phyloP scores from a whole-genome alignment of 495 filamentous ascomycete genomes.

The Podospora anserina region DNA sequence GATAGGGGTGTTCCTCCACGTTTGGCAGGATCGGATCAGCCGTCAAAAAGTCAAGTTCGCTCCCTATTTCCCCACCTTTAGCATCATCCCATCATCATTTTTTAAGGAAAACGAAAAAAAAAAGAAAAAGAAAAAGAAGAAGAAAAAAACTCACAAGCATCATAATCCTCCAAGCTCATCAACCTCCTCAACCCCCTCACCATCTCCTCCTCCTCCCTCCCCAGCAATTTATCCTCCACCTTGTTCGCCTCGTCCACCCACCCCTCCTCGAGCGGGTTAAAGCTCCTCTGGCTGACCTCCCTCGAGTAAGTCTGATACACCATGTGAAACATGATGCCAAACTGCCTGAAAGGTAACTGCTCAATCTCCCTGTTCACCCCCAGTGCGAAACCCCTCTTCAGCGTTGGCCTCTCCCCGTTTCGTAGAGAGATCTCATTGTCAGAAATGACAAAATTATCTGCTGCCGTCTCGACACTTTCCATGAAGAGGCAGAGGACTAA shows the following conservation, averaged over 20 bases:
- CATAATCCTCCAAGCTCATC: conserved; percentile 33
- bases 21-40: conserved; percentile 44
- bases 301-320: conserved; percentile 50
- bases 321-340: conserved; percentile 53
- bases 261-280: conserved; percentile 45
- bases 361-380: conserved; percentile 45
- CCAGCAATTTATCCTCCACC: conserved; percentile 23
- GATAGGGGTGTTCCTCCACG: conserved; percentile 42
- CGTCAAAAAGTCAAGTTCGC: conserved; percentile 47
- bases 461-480: conserved; percentile 48
- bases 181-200: conserved; percentile 41
- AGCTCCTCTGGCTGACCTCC: conserved; percentile 41
- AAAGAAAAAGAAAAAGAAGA: not conserved
- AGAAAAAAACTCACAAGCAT: conserved; percentile 33
- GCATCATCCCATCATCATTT: not conserved
- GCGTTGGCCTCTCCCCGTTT: conserved; percentile 27
- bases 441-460: conserved; percentile 48
- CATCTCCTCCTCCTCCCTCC: conserved; percentile 39
- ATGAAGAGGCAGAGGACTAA: conserved; percentile 52
- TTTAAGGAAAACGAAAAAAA: not conserved
- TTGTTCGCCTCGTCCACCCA: conserved; percentile 33
- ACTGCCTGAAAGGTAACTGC: conserved; percentile 51
- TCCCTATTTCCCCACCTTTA: conserved; percentile 33
- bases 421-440: conserved; percentile 47
- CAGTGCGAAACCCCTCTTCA: conserved; percentile 41